Evolutionary conservation across 371 early-diverging fungal species (phyloP).

Genomic region (Mucor saturninus): DNA sequence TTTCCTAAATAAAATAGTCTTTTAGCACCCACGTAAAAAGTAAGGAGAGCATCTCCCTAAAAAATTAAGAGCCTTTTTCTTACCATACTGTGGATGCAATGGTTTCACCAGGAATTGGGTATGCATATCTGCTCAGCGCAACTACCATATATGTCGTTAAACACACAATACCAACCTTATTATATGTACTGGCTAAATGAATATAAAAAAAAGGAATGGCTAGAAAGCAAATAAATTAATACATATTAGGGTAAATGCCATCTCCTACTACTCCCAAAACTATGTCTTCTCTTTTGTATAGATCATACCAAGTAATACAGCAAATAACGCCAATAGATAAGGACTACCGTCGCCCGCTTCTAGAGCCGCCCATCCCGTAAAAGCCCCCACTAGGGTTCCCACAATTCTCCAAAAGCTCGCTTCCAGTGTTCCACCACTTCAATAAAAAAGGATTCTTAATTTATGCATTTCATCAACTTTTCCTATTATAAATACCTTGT

Average conservation of each 20-base stretch:
- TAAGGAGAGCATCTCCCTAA: constrained; percentile 1
- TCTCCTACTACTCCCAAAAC: too few relatives aligned
- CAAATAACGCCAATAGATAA: constrained; percentile 58
- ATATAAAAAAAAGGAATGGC: constrained; percentile 53
- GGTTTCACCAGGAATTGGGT: constrained; percentile 37
- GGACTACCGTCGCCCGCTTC: constrained; percentile 54
- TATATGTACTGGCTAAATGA: constrained; percentile 50
- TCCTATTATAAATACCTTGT: constrained; percentile 42
- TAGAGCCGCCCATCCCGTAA: constrained; percentile 57
- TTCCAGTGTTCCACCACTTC: constrained; percentile 58
- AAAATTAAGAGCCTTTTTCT: not conserved
- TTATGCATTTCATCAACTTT: not conserved
- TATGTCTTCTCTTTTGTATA: not conserved
- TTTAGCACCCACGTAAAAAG: not conserved
- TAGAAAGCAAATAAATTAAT: constrained; percentile 20
- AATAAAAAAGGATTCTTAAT: not conserved
- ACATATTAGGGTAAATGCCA: not conserved
- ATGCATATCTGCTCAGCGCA: constrained; percentile 42
- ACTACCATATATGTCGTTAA: constrained; percentile 51
- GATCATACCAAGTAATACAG: constrained; percentile 54
- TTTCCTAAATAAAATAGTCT: constrained; percentile 37
- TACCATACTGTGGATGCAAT: constrained; percentile 52
- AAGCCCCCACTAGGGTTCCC: constrained; percentile 59
- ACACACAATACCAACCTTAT: constrained; percentile 50
- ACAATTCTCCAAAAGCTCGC: constrained; percentile 61